Base-by-base conservation (phyloP, 2,329 filamentous ascomycete species). In the Aspergillus felis region DNA sequence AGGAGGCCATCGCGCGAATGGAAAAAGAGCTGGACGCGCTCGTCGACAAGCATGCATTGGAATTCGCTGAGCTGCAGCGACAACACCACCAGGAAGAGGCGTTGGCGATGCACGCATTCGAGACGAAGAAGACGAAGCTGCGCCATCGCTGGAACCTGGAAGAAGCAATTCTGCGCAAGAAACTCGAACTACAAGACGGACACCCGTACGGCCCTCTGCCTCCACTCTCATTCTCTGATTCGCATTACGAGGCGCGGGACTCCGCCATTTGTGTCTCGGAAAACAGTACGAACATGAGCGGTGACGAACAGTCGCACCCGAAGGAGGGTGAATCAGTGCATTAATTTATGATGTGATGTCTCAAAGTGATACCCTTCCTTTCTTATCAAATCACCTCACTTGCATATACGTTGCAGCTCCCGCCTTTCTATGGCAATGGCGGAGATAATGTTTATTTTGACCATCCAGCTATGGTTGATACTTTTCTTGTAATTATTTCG, bases 91-190 rank as follows among this genome's bases (percentile, higher is more conserved):
- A 67, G 28, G 71, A 74, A 55, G 74, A 76, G 58, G 35, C 61
- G 14, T 61, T 64, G 24, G 51, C 71, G 4, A 56, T 71, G 4
- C 60, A 71, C 38, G 69, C 64, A 4, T 61, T 79, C 42, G 68
- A 74, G 10, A 57, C 55, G 3, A 77, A 73, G 59, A 71, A 74
- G 58, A 60, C 55, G 8, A 67, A 64, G 17, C 56, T 79, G 14
- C 66, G 70, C 53, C 64, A 68, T 24, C 70, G 74, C 29, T 79
- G 77, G 77, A 66, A 68, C 50, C 64, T 78, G 14, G 75, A 79
- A 62, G 75, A 78, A 57, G 70, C 72, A n/a, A 73, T 79, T 49
- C 49, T 74, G 48, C 71, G 75, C 12, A 72, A 68, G 28, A 72
- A 69, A 42, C 63, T 78, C 10, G 76, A 79, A 63, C 58, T 65